Conservation (phyloP, 2,329 filamentous ascomycete species). For the Nigrospora sphaerica region DNA sequence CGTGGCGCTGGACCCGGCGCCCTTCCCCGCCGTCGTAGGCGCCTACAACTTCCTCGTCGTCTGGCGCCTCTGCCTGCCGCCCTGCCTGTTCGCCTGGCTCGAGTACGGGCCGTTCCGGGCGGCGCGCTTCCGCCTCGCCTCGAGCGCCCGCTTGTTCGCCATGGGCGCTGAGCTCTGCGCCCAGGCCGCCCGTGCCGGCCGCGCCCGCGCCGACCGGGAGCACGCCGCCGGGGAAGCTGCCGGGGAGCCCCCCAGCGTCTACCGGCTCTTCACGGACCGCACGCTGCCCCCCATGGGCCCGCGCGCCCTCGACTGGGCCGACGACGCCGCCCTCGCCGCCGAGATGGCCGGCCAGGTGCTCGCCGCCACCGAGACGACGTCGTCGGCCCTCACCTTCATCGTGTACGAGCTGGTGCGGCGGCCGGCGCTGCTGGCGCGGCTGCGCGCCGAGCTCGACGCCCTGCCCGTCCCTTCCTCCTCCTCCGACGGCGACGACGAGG, state of each 20-base stretch:
- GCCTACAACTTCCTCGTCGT: slow-evolving; percentile 13
- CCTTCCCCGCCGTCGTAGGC: slow-evolving; percentile 9
- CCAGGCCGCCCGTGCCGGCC: neutral
- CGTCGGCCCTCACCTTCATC: slow-evolving; percentile 10
- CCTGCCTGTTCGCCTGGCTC: slow-evolving; percentile 10
- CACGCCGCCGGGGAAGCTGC: neutral
- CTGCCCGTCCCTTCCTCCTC: no score
- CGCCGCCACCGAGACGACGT: slow-evolving; percentile 10
- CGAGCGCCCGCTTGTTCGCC: slow-evolving; percentile 7
- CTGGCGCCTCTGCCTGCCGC: slow-evolving; percentile 10
- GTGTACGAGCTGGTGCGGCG: slow-evolving; percentile 9
- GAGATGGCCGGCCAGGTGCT: slow-evolving; percentile 12
- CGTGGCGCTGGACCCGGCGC: slow-evolving; percentile 2
- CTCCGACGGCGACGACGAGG: neutral
- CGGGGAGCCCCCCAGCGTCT: slow-evolving; percentile 6
- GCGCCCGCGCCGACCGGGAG: neutral
- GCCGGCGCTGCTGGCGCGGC: slow-evolving; percentile 3
- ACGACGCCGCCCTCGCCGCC: slow-evolving; percentile 8
- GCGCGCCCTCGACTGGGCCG: neutral
- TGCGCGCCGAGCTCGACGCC: slow-evolving; percentile 7
- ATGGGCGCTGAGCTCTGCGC: slow-evolving; percentile 4
- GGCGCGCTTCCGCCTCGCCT: slow-evolving; percentile 7
- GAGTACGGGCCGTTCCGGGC: slow-evolving; percentile 5
- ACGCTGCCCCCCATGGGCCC: neutral
- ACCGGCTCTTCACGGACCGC: slow-evolving; percentile 3